Evolutionary conservation across 768 basidiomycete species (phyloP).

Genomic region (Dentipellis sp.): DNA sequence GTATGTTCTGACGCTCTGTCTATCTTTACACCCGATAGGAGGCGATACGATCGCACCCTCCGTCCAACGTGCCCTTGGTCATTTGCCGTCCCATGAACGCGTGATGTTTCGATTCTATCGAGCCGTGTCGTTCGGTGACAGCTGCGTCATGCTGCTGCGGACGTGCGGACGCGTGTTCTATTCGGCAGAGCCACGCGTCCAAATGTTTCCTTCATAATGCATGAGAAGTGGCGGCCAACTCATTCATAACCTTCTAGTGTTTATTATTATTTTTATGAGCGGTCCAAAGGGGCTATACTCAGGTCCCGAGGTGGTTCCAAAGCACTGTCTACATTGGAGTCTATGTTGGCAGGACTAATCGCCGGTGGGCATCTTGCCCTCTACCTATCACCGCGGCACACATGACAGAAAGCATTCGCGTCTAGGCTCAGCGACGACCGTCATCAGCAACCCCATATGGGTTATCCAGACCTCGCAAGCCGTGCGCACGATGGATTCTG

Average conservation of each 20-base stretch:
- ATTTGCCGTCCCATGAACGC: neutral
- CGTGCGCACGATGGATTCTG: constrained; percentile 41
- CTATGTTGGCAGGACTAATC: constrained; percentile 79
- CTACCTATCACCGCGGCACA: neutral
- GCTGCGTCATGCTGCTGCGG: too few relatives aligned
- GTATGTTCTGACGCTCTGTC: constrained; percentile 28
- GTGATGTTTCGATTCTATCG: too few relatives aligned
- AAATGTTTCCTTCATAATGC: too few relatives aligned
- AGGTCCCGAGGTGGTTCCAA: constrained; percentile 49
- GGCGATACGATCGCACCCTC: neutral
- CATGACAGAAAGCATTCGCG: neutral
- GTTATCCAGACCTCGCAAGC: constrained; percentile 90
- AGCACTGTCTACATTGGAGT: constrained; percentile 76
- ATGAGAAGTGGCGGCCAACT: too few relatives aligned
- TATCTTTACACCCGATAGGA: too few relatives aligned
- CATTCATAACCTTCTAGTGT: constrained; percentile 37
- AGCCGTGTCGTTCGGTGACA: too few relatives aligned
- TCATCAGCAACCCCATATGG: constrained; percentile 94
- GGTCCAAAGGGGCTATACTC: constrained; percentile 49
- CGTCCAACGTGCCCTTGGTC: neutral
- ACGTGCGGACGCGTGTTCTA: too few relatives aligned
- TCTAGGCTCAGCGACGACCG: constrained; percentile 79
- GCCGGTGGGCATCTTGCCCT: constrained; percentile 45
- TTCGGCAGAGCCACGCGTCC: too few relatives aligned
- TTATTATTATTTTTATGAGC: constrained; percentile 91